Conservation (phyloP, 306 rosid genomes). For the Medicago arabica region DNA sequence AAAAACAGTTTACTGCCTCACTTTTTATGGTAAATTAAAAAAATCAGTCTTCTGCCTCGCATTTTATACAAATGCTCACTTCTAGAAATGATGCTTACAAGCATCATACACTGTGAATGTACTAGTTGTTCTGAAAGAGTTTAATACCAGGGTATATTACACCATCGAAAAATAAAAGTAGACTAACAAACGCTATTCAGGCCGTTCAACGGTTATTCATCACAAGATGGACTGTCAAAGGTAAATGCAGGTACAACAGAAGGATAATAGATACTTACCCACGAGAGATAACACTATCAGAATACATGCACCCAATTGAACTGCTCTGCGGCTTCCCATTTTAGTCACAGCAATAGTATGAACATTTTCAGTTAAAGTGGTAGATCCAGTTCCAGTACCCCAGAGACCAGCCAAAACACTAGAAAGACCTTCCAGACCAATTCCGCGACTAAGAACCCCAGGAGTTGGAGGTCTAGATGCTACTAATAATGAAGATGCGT, state of each 20-base stretch:
- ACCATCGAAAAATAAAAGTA: neutral
- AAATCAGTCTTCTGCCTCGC: neutral
- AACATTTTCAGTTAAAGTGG: constrained; percentile 92
- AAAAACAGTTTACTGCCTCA: neutral
- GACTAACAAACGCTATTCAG: neutral
- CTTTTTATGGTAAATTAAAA: no score
- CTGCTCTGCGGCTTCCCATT: constrained; percentile 99
- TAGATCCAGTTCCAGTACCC: constrained; percentile 97
- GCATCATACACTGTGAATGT: constrained; percentile 7
- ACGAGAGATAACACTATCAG: constrained; percentile 83
- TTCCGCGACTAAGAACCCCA: constrained; percentile 94
- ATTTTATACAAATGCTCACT: constrained; percentile 5
- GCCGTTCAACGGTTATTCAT: neutral
- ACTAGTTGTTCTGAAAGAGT: constrained; percentile 20
- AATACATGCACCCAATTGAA: constrained; percentile 83
- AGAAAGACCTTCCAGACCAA: constrained; percentile 93
- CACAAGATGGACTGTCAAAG: constrained; percentile 23
- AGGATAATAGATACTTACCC: constrained; percentile 58
- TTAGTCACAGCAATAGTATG: constrained; percentile 98
- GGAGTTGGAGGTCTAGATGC: constrained; percentile 98
- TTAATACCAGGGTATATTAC: constrained; percentile 23
- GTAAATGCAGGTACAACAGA: constrained; percentile 41
- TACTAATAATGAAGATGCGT: constrained; percentile 92
- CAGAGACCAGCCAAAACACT: constrained; percentile 97
- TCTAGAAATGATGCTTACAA: constrained; percentile 25